phyloP scores from a whole-genome alignment of 345 rosid species.

The Camelina laxa region DNA sequence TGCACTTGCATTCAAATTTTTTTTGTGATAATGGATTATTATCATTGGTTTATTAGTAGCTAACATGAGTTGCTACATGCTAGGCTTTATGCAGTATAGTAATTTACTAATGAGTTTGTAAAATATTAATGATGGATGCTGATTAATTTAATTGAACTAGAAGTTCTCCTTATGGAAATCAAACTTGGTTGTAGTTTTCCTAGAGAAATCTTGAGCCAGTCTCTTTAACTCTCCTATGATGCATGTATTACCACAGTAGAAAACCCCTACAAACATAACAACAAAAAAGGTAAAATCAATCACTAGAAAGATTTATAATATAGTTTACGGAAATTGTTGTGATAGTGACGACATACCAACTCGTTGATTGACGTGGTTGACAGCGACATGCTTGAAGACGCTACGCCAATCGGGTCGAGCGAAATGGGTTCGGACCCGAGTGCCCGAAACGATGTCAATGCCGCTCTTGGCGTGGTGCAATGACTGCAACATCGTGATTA shows the following conservation, averaged over 20 bases:
- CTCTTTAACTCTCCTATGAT: conserved; percentile 59
- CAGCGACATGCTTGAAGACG: conserved; percentile 70
- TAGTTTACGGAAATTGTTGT: conserved; percentile 7
- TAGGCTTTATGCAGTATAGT: background rate
- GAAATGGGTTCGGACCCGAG: conserved; percentile 66
- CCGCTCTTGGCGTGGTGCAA: conserved; percentile 77
- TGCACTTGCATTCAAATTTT: too few species aligned
- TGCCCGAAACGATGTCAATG: conserved; percentile 70
- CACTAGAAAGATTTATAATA: background rate
- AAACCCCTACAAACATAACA: conserved; percentile 53
- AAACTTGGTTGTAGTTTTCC: conserved; percentile 78
- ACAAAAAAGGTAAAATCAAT: background rate
- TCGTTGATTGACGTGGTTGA: conserved; percentile 59
- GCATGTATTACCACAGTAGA: conserved; percentile 73
- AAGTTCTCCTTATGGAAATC: conserved; percentile 86
- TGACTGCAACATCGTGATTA: conserved; percentile 79
- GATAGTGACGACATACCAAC: conserved; percentile 56
- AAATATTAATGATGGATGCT: background rate
- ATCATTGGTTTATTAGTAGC: too few species aligned
- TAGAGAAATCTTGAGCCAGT: conserved; percentile 71
- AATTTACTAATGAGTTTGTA: background rate
- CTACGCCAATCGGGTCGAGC: conserved; percentile 74
- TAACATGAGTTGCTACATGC: background rate
- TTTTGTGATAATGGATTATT: too few species aligned
- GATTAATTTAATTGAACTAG: conserved; percentile 31